Base-by-base conservation (phyloP, 23 red algal genomes). In the Chondrus crispus region DNA sequence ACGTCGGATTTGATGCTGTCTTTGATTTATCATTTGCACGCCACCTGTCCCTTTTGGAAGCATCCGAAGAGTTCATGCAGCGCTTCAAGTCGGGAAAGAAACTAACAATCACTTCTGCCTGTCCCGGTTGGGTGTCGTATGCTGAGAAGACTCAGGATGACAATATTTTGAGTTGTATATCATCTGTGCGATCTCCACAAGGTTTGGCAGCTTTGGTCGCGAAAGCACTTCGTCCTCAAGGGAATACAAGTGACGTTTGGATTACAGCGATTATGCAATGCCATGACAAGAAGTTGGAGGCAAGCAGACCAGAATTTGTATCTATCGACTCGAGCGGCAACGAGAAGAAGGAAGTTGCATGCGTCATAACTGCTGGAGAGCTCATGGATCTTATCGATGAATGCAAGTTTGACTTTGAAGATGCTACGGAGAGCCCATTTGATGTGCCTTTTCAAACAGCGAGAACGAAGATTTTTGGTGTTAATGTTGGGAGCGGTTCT, bases 231-330 rank as follows among this genome's bases (percentile, higher is more conserved):
- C 52, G 28, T 46, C 82, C 53, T 11, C 53, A 36, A 22, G 57
- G 53, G 50, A 90, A 63, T 39, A 35, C 20, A n/a, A 80, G 82
- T 29, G 35, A 28, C 4, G 60, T 73, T 26, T 94, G 85, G 92
- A 30, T 85, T 4, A 87, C 43, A 20, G 44, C 85, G 28, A 51
- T 98, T 7, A 88, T 88, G 77, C 96, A 86, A 30, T 98, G 96
- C 54, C 81, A 85, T 74, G 96, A 98, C 48, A 98, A 95, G 55
- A 98, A 98, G 66, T 51, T 98, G 29, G 96, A 98, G 79, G 92
- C 91, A 1, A 79, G 47, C 68, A 36, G 87, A 24, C 82, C 84
- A 26, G 87, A 94, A 45, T 87, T 91, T 64, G 68, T 46, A 24
- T 18, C 68, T 81, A 18, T 49, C 13, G 51, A 86, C 48, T 33